Evolutionary conservation across 225 moss, liverwort and hornwort species (phyloP), one percentile per base, ranked within the genome.

Genomic region (Neckera pumila): DNA sequence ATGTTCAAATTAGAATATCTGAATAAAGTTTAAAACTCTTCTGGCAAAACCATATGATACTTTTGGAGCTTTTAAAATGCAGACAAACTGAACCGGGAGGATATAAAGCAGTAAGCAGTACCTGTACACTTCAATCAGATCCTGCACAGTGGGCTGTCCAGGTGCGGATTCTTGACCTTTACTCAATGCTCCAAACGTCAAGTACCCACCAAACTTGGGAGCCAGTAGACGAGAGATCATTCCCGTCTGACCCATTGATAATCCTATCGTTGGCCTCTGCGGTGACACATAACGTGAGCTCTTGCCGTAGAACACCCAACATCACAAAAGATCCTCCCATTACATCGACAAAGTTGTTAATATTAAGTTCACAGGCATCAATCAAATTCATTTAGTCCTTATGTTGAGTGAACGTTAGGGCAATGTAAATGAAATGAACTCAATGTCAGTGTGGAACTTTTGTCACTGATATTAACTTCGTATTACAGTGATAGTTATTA

Each of bases 131-230:
- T 97, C 93, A 84, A 96, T 91, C 38, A 99, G 92, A 91, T 99
- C 96, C 84, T 91, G 91, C 83, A 99, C 89, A 49, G 98, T 96
- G 36, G 96, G 97, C 86, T 99, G 98, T 78, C 97, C 97, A 56
- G 96, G 96, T 71, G 97, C 98, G 38, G 95, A 97, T 79, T 96
- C 94, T 90, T 94, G 92, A 74, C 93, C 97, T 87, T 93, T 91
- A 76, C 90, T 87, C 28, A 99, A 92, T 47, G 96, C 95, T 63
- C 95, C 97, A 88, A 99, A 97, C 7, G 98, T 99, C 91, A 99
- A 87, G 84, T 89, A 97, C 21, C 98, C 95, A 57, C 97, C 97
- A 91, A 94, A 99, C 91, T 99, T 99, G 70, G 98, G 90, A 34
- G 95, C 93, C 67, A 99, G 91, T 31, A 99, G 90, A 79, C 98